These are phyloP conservation scores for Paraglomus brasilianum DNA, from an alignment of 192 early-diverging fungal species.

Conservation along the genomic window DNA sequence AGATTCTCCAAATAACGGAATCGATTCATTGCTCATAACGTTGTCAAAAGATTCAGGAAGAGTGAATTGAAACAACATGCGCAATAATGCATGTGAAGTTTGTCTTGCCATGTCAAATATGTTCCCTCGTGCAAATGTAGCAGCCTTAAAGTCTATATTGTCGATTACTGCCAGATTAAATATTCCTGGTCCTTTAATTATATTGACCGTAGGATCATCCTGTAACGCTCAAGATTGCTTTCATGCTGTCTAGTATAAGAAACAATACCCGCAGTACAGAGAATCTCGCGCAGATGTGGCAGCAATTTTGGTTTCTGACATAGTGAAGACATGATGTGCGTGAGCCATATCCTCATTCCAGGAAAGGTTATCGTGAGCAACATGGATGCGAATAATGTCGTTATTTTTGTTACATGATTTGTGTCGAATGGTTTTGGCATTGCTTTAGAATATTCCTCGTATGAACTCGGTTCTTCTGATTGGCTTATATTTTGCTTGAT, in stretches of 20 bases:
- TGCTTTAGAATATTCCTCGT: too few species aligned
- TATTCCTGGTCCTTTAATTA: slow-evolving; percentile 5
- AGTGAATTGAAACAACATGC: slow-evolving; percentile 16
- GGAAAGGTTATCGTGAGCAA: not conserved
- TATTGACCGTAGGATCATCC: not conserved
- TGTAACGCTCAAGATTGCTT: slow-evolving; percentile 3
- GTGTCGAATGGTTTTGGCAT: not conserved
- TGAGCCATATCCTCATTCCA: not conserved
- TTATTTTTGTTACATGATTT: not conserved
- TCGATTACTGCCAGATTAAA: slow-evolving; percentile 4
- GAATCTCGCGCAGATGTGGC: slow-evolving; percentile 10
- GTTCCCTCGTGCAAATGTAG: slow-evolving; percentile 1
- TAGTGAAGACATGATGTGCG: not conserved
- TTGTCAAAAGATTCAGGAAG: not conserved
- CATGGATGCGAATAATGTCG: not conserved
- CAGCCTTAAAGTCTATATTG: slow-evolving; percentile 15
- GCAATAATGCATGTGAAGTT: not conserved
- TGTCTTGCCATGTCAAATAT: not conserved
- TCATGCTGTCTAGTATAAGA: slow-evolving; percentile 12
- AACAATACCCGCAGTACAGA: not conserved
- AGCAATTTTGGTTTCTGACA: slow-evolving; percentile 10
- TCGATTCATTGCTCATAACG: not conserved
- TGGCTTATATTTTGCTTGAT: too few species aligned
- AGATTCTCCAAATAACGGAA: slow-evolving; percentile 1
- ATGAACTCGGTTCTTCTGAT: too few species aligned